These are phyloP conservation scores for Phytopythium mirpurense DNA, from an alignment of 352 stramenopile species.

Conservation along the genomic window DNA sequence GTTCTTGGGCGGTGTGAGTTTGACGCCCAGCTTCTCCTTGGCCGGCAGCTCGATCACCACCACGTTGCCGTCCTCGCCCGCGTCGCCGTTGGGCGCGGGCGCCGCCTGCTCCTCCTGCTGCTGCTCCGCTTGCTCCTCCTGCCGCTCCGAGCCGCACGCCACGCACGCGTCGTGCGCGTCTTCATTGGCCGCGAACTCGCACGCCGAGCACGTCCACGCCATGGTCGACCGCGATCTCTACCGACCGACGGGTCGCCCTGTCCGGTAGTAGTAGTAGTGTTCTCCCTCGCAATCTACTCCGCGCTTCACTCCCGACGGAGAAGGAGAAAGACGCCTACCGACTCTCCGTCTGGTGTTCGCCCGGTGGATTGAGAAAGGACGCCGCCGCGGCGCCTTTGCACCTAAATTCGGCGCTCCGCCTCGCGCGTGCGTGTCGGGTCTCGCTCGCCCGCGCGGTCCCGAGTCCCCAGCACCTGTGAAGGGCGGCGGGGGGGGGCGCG, in stretches of 20 bases:
- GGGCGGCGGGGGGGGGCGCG: too few species aligned
- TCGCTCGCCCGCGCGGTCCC: background rate
- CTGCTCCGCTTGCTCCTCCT: conserved; percentile 34
- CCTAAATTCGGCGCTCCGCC: too few species aligned
- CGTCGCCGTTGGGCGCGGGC: conserved; percentile 3
- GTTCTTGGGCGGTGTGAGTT: conserved; percentile 79
- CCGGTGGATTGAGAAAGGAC: conserved; percentile 2
- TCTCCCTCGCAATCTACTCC: too few species aligned
- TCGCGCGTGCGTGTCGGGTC: too few species aligned
- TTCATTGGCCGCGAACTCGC: conserved; percentile 60
- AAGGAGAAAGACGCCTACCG: background rate
- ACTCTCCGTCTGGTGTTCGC: too few species aligned
- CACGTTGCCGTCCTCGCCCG: conserved; percentile 15
- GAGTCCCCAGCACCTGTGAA: background rate
- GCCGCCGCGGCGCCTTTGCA: background rate
- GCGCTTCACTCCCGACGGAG: too few species aligned
- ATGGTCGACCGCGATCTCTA: too few species aligned
- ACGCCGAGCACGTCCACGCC: conserved; percentile 56
- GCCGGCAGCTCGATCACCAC: conserved; percentile 77
- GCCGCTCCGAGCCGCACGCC: conserved; percentile 48
- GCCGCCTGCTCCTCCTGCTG: conserved; percentile 20
- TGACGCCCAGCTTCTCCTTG: conserved; percentile 84
- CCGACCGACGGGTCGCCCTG: too few species aligned
- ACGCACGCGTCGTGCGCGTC: conserved; percentile 51
- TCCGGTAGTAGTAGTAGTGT: too few species aligned